Conservation (phyloP, 352 stramenopile species). For the Phytophthora litchii region DNA sequence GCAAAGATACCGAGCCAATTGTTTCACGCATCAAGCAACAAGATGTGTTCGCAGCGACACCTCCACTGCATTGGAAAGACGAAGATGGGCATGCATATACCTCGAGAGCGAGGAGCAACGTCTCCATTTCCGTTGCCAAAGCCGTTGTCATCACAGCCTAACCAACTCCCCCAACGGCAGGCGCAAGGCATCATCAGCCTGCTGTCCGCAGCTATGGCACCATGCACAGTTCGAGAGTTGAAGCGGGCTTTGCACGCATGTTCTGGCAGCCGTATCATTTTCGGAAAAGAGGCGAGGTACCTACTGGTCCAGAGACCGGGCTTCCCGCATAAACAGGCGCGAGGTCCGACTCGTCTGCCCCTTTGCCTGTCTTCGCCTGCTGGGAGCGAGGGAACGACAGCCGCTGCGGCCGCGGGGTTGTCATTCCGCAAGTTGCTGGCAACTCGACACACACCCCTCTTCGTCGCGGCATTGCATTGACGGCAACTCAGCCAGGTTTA, state of each 20-base stretch:
- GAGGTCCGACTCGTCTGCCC: slow-evolving; percentile 23
- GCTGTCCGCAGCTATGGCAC: neutral
- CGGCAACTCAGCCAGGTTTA: slow-evolving; percentile 18
- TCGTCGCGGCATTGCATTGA: slow-evolving; percentile 37
- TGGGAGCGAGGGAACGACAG: slow-evolving; percentile 47
- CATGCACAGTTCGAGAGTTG: slow-evolving; percentile 1
- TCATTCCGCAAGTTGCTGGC: slow-evolving; percentile 67
- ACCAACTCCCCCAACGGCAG: no score
- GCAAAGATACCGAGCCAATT: neutral
- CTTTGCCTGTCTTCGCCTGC: slow-evolving; percentile 19
- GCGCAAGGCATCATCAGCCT: neutral
- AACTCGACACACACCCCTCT: slow-evolving; percentile 39
- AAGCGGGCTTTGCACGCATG: neutral
- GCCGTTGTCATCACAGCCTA: neutral
- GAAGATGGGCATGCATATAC: neutral
- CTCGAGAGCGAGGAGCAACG: neutral
- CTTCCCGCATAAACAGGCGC: slow-evolving; percentile 9
- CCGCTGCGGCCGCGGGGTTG: slow-evolving; percentile 37
- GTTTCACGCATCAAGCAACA: neutral
- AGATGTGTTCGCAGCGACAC: neutral
- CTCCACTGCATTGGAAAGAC: neutral
- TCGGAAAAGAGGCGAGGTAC: slow-evolving; percentile 30
- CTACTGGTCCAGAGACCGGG: slow-evolving; percentile 24
- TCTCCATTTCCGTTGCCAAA: slow-evolving; percentile 7
- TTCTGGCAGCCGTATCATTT: slow-evolving; percentile 29